Conservation (phyloP, 176 grass and related monocot species). For the Carex kokanica region DNA sequence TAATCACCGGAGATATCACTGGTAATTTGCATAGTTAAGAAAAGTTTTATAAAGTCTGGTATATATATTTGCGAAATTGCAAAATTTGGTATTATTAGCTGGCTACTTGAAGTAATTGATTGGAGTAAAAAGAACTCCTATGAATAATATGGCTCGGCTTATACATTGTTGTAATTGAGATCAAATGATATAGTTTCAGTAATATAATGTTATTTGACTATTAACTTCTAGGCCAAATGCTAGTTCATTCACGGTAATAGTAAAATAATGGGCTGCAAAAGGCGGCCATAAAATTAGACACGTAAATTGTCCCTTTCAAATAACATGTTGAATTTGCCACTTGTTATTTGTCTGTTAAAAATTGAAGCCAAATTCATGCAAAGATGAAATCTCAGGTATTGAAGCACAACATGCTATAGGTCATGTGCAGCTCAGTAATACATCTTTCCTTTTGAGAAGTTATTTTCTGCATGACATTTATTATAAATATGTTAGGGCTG, state of each 20-base stretch:
- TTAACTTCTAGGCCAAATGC: neutral
- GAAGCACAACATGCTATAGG: neutral
- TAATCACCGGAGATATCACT: constrained; percentile 82
- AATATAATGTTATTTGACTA: neutral
- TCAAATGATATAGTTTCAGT: neutral
- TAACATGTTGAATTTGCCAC: neutral
- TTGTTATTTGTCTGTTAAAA: neutral
- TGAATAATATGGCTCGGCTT: neutral
- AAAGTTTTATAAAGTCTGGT: neutral
- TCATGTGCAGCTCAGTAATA: neutral
- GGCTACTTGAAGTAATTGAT: too few species aligned
- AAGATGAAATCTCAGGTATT: neutral
- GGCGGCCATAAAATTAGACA: neutral
- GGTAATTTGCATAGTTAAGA: constrained; percentile 38
- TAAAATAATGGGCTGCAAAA: neutral
- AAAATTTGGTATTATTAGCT: neutral
- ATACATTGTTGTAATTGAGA: neutral
- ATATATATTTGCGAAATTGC: neutral
- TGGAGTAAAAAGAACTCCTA: neutral
- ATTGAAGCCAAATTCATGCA: neutral
- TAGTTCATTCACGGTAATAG: neutral
- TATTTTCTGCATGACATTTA: neutral
- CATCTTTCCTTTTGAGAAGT: too few species aligned
- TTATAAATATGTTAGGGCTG: neutral
- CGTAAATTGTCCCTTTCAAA: neutral